Conservation (phyloP, 2,329 filamentous ascomycete species). For the Myriosclerotinia scirpicola region DNA sequence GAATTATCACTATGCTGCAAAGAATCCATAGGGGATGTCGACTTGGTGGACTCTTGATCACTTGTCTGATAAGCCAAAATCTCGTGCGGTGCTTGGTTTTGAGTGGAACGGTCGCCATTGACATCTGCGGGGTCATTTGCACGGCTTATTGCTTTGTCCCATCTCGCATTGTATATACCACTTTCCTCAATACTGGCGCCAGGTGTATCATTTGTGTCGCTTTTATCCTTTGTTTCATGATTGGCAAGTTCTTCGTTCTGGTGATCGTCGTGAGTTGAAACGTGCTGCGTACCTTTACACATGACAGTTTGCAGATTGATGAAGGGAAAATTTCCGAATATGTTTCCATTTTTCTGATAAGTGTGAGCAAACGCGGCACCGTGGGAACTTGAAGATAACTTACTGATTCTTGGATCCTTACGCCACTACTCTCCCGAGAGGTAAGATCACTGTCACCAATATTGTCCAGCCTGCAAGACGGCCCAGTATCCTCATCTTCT, state of each 20-base stretch:
- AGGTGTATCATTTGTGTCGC: not conserved
- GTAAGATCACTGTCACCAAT: not conserved
- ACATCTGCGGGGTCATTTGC: not conserved
- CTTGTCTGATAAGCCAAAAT: not conserved
- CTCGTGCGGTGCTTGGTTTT: not conserved
- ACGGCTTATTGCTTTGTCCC: not conserved
- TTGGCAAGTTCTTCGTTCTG: not conserved
- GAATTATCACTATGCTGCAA: not conserved
- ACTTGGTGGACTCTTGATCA: rapidly evolving
- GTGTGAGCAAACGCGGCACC: not conserved
- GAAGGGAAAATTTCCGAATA: not conserved
- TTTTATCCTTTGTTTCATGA: not conserved
- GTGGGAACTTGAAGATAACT: not conserved
- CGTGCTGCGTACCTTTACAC: not conserved
- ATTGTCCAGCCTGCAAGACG: not conserved
- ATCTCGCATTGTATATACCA: not conserved
- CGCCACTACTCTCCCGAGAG: not conserved
- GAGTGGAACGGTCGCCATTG: not conserved
- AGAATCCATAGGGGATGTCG: not conserved
- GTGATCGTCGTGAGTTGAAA: not conserved
- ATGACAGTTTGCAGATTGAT: not conserved
- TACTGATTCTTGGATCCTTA: not conserved
- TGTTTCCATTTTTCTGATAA: not conserved
- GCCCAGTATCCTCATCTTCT: not conserved
- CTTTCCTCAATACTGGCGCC: not conserved